Evolutionary conservation across 495 filamentous ascomycete species (phyloP).

Genomic region (Hypoxylon crocopeplum): DNA sequence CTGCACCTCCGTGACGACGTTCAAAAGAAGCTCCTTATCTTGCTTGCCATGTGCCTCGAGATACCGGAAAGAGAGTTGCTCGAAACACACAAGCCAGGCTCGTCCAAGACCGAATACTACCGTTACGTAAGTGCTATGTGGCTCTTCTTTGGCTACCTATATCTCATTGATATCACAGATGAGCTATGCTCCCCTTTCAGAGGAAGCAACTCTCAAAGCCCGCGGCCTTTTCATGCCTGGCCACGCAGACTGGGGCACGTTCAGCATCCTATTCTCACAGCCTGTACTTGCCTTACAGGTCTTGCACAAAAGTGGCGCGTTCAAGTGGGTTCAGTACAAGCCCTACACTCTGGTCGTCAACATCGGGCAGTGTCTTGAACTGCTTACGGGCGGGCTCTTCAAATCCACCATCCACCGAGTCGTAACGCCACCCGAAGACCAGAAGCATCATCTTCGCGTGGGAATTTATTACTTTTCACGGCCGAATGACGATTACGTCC

Average conservation of each 20-base stretch:
- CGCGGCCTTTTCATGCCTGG: constrained; percentile 54
- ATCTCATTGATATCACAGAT: no score
- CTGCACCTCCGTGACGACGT: neutral
- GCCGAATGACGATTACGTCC: neutral
- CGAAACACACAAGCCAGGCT: neutral
- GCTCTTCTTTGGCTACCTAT: no score
- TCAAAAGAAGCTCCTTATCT: neutral
- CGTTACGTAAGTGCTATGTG: no score
- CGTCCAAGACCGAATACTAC: neutral
- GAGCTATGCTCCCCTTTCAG: neutral
- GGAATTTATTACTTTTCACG: neutral
- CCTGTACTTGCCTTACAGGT: constrained; percentile 54
- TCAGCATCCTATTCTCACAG: constrained; percentile 53
- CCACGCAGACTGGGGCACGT: constrained; percentile 54
- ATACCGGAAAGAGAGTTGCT: neutral
- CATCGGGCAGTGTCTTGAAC: constrained; percentile 55
- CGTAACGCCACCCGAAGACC: constrained; percentile 50
- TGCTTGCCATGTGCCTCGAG: neutral
- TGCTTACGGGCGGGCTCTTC: constrained; percentile 57
- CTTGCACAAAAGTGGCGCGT: constrained; percentile 50
- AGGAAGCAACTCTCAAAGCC: neutral
- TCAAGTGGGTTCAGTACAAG: constrained; percentile 54
- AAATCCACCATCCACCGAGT: constrained; percentile 56
- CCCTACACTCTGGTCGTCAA: constrained; percentile 55
- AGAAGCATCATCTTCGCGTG: constrained; percentile 24